These are phyloP conservation scores for Teratosphaeria pseudoeucalypti DNA, from an alignment of 2,329 filamentous ascomycete genomes.

Conservation along the genomic window DNA sequence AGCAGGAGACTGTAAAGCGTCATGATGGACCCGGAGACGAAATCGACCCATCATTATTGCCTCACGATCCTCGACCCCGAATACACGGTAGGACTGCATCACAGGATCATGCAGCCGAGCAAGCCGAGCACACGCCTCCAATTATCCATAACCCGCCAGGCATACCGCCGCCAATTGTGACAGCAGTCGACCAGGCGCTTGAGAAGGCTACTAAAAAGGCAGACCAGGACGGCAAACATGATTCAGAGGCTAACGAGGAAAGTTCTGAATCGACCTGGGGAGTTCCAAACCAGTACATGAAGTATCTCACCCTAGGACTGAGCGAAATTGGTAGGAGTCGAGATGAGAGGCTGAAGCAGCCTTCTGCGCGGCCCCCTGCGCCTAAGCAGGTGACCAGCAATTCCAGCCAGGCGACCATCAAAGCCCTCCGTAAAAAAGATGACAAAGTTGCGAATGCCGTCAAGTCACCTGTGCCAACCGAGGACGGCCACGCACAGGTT, in stretches of 20 bases:
- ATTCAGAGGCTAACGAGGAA: background rate
- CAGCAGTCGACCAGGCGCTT: conserved; percentile 34
- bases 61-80: conserved; percentile 31
- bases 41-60: background rate
- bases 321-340: conserved; percentile 18
- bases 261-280: conserved; percentile 27
- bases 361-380: conserved; percentile 7
- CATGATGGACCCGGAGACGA: background rate
- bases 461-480: background rate
- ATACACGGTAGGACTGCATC: conserved; percentile 17
- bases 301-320: conserved; percentile 41
- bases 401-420: conserved; percentile 16
- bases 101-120: conserved; percentile 14
- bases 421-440: background rate
- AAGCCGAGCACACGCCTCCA: conserved; percentile 4
- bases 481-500: conserved; percentile 2
- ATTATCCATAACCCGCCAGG: conserved; percentile 19
- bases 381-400: conserved; percentile 8
- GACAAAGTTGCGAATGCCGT: background rate
- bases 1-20: conserved; percentile 1
- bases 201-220: conserved; percentile 30
- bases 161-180: conserved; percentile 38
- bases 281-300: conserved; percentile 40
- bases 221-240: conserved; percentile 16
- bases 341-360: conserved; percentile 4